A percentile compares a stretch with the other conserved stretches of the same genome.
These are phyloP conservation scores for Lomentospora prolificans DNA, from an alignment of 2,329 filamentous ascomycete genomes.

Conservation along the genomic window DNA sequence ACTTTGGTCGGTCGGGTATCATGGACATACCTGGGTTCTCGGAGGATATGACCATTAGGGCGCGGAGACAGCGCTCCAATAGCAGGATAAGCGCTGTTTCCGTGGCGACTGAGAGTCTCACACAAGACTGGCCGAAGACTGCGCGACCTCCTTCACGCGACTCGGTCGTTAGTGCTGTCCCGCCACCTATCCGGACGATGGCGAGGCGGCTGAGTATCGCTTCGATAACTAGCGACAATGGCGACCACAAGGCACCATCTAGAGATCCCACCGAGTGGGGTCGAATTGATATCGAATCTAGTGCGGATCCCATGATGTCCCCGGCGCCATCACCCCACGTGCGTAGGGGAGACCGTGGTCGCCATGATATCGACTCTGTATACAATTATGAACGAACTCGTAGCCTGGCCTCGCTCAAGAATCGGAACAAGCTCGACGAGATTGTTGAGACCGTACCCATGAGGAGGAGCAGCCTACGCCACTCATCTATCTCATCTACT, in stretches of 20 bases:
- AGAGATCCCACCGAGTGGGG: background rate
- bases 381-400: constrained; percentile 14
- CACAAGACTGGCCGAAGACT: background rate
- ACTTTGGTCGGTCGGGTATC: background rate
- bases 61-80: background rate
- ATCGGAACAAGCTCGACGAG: constrained; percentile 18
- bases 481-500: constrained; percentile 32
- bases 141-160: background rate
- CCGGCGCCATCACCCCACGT: constrained; percentile 13
- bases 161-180: background rate
- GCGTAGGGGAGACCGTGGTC: constrained; percentile 10
- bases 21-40: background rate
- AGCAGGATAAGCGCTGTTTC: background rate
- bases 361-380: constrained; percentile 8
- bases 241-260: background rate
- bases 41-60: background rate
- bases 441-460: constrained; percentile 21
- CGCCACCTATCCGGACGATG: background rate
- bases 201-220: background rate
- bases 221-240: background rate
- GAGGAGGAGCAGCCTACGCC: constrained; percentile 24
- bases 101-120: background rate
- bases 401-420: constrained; percentile 16
- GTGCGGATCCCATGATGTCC: constrained; percentile 1
- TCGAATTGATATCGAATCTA: constrained; percentile 7